Evolutionary conservation across 768 basidiomycete species (phyloP), one percentile per base, ranked within the genome.

Genomic region (Tulasnella sp.): DNA sequence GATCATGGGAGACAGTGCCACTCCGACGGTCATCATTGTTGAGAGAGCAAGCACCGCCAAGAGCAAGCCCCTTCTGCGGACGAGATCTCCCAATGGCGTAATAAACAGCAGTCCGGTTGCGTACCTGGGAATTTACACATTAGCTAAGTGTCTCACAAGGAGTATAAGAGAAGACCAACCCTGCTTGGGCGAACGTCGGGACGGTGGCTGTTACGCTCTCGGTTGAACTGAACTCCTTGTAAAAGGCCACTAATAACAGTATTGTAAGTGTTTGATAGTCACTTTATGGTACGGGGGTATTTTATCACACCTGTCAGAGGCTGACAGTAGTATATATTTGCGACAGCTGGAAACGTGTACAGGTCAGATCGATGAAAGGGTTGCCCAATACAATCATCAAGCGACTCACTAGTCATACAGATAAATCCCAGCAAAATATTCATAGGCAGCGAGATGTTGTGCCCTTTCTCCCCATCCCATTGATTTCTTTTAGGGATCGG

Each of bases 11-110:
- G 91, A 90, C 12, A 91, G 75, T 0, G 90, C 85, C 1, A 94
- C 83, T 0, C 89, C 92, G 67, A 95, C 86, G 0, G 90, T 87
- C 2, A 96, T 81, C 3, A 83, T 76, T 0, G 85, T 84, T 0
- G 88, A 86, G 26, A 85, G 63, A 0, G 84, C 75, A 40, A 89
- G 81, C 22, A 92, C 79, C 12, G 83, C 73, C 22, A 95, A 82
- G 35, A 90, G 83, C 0, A 96, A 82, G 59, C 87, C 88, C 12
- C 94, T 83, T 44, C 93, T 82, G 19, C 90, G 89, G 37, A 93
- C 84, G 22, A 95, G 84, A 78, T 96, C 94, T 9, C 94, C 94
- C 0, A 93, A 82, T 1, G 94, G 94, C 0, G 90, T 86, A 69
- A 95, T 86, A 47, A 94, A 79, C 2, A 94, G 78, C 6, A 94